phyloP scores from a whole-genome alignment of 805 yeast genomes.

The Candida odintsovae region DNA sequence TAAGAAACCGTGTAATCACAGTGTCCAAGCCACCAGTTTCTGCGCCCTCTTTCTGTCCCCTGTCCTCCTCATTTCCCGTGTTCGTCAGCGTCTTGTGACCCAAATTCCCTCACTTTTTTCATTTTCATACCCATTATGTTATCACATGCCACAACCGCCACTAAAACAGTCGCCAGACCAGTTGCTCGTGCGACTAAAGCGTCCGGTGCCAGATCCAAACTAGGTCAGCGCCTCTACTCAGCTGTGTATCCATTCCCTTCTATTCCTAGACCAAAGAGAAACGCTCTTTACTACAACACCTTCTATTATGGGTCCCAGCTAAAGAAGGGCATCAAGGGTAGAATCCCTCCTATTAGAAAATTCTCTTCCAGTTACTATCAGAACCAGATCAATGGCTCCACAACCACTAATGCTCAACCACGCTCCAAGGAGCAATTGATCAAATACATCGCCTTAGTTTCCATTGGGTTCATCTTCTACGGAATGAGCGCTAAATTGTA shows the following conservation, averaged over 20 bases:
- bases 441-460: slow-evolving; percentile 24
- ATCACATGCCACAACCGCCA: slow-evolving; percentile 15
- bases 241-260: slow-evolving; percentile 40
- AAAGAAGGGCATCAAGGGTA: slow-evolving; percentile 24
- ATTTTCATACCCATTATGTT: slow-evolving; percentile 8
- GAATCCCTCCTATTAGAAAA: slow-evolving; percentile 23
- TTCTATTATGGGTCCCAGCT: slow-evolving; percentile 31
- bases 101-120: background rate
- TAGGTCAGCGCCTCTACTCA: slow-evolving; percentile 17
- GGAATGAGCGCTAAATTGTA: slow-evolving; percentile 25
- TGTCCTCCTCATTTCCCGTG: background rate
- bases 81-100: slow-evolving; percentile 1
- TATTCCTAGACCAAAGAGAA: slow-evolving; percentile 53
- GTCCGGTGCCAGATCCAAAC: background rate
- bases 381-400: slow-evolving; percentile 18
- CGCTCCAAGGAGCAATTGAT: slow-evolving; percentile 20
- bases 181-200: slow-evolving; percentile 3
- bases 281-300: slow-evolving; percentile 42
- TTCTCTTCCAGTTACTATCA: slow-evolving; percentile 19
- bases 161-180: slow-evolving; percentile 7
- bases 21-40: background rate
- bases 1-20: background rate
- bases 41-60: background rate
- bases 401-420: slow-evolving; percentile 8
- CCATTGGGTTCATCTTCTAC: slow-evolving; percentile 23